A percentile compares a stretch with the other conserved stretches of the same genome.
phyloP scores from a whole-genome alignment of 2,329 filamentous ascomycete species.

The Botrytis tulipae region DNA sequence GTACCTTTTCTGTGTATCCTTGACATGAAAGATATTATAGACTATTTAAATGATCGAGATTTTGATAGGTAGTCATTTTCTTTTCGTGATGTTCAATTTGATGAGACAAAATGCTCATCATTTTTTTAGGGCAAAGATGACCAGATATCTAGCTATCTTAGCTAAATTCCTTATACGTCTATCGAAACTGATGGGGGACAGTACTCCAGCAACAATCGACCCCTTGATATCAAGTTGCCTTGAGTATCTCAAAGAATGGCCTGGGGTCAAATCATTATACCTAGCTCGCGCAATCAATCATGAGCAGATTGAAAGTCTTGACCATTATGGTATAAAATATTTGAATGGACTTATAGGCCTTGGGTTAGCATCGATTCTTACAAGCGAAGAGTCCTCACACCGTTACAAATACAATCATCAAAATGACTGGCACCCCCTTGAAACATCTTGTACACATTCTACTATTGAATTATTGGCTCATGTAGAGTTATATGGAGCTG shows the following conservation, averaged over 20 bases:
- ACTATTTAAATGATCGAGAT: not conserved
- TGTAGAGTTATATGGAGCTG: not conserved
- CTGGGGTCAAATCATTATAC: not conserved
- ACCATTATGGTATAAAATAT: not conserved
- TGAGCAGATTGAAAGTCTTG: not conserved
- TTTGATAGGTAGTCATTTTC: not conserved
- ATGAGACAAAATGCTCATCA: not conserved
- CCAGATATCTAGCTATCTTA: not conserved
- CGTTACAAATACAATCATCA: not conserved
- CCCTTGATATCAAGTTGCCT: not conserved
- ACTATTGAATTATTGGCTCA: not conserved
- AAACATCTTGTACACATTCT: not conserved
- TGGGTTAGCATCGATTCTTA: not conserved
- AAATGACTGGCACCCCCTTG: not conserved
- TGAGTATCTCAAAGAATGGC: constrained; percentile 1
- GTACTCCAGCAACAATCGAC: not conserved
- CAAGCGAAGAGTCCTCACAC: not conserved
- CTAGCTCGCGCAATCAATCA: not conserved
- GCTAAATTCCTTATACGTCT: not conserved
- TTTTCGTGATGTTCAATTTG: not conserved
- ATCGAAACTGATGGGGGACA: not conserved
- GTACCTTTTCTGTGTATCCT: not conserved
- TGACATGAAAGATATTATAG: not conserved
- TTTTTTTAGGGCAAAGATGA: not conserved
- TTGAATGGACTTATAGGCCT: not conserved